These are phyloP conservation scores for Collybia mongolica DNA, from an alignment of 768 basidiomycete species.

Conservation along the genomic window DNA sequence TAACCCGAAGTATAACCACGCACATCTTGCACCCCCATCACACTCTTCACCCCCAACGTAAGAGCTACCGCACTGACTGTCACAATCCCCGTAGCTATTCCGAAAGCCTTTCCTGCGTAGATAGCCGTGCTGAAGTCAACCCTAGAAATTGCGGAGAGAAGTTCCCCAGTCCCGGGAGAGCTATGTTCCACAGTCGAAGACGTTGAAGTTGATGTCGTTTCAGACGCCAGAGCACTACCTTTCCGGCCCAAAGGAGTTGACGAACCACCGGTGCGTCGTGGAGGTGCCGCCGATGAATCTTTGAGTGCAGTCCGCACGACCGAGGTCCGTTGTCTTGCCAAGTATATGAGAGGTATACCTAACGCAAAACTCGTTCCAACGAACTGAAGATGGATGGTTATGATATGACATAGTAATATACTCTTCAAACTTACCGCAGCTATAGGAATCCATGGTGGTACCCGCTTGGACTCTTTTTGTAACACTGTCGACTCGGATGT, in stretches of 20 bases:
- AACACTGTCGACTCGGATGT: background rate
- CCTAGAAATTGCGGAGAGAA: slow-evolving; percentile 36
- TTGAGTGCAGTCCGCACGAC: slow-evolving; percentile 24
- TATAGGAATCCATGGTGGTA: slow-evolving; percentile 17
- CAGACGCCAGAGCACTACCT: slow-evolving; percentile 7
- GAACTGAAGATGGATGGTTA: slow-evolving; percentile 11
- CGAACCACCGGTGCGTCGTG: slow-evolving; percentile 20
- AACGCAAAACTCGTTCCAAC: slow-evolving; percentile 22
- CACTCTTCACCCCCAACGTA: slow-evolving; percentile 47
- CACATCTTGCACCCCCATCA: slow-evolving; percentile 57
- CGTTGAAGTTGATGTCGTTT: slow-evolving; percentile 16
- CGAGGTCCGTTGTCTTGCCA: slow-evolving; percentile 28
- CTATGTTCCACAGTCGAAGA: slow-evolving; percentile 17
- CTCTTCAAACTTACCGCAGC: slow-evolving; percentile 9
- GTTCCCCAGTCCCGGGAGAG: slow-evolving; percentile 26
- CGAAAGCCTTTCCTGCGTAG: slow-evolving; percentile 61
- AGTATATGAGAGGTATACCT: slow-evolving; percentile 32
- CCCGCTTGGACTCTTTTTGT: background rate
- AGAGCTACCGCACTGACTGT: slow-evolving; percentile 41
- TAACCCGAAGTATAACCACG: slow-evolving; percentile 20
- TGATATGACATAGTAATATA: background rate
- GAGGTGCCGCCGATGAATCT: slow-evolving; percentile 22
- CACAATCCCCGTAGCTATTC: slow-evolving; percentile 63
- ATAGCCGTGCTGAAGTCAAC: slow-evolving; percentile 47
- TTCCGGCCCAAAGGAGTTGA: slow-evolving; percentile 5